Evolutionary conservation across 208 protist genomes (phyloP).

Genomic region (Phytomonas francai): DNA sequence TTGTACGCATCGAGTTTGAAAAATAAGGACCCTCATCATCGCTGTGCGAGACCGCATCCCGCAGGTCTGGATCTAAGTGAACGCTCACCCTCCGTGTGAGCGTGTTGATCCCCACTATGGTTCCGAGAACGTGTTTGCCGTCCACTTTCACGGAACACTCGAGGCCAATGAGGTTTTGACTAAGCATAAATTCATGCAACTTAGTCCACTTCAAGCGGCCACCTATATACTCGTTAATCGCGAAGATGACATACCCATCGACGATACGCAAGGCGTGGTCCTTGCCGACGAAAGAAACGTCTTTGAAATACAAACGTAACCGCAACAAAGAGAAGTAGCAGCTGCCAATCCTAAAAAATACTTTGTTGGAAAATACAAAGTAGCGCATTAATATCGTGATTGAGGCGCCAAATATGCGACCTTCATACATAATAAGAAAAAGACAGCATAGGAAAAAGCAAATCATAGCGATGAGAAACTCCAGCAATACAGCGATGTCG

Average conservation of each 20-base stretch:
- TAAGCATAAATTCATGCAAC: constrained; percentile 72
- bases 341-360: constrained; percentile 39
- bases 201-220: constrained; percentile 42
- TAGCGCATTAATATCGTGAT: constrained; percentile 50
- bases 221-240: constrained; percentile 64
- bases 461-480: constrained; percentile 61
- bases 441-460: constrained; percentile 61
- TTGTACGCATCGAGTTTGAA: constrained; percentile 3
- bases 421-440: constrained; percentile 56
- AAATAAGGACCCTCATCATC: constrained; percentile 14
- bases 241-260: constrained; percentile 78
- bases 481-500: constrained; percentile 40
- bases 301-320: constrained; percentile 64
- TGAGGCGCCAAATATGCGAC: constrained; percentile 28
- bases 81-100: constrained; percentile 55
- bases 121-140: constrained; percentile 47
- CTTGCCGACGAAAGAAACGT: constrained; percentile 66
- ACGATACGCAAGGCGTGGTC: constrained; percentile 78
- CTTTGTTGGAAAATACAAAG: constrained; percentile 49
- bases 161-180: constrained; percentile 51
- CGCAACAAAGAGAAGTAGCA: constrained; percentile 55
- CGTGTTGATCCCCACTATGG: constrained; percentile 53
- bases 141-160: constrained; percentile 53
- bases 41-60: constrained; percentile 8
- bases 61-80: constrained; percentile 28